phyloP scores from a whole-genome alignment of 306 rosid species.

The Fragaria ananassa region DNA sequence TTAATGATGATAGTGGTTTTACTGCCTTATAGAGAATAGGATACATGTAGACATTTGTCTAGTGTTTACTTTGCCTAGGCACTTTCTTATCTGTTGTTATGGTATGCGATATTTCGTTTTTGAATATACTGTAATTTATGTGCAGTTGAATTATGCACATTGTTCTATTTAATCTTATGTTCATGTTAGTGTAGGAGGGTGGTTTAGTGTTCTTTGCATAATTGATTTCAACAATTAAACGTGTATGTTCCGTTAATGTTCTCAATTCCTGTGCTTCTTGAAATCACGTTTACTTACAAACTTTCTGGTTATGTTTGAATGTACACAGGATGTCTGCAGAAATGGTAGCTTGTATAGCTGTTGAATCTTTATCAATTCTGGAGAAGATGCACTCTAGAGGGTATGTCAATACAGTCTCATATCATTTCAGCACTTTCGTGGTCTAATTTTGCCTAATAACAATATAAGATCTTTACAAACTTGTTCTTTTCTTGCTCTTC shows the following conservation, averaged over 20 bases:
- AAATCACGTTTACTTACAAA: not conserved
- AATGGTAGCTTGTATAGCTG: conserved; percentile 97
- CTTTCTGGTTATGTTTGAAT: conserved; percentile 3
- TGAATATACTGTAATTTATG: not conserved
- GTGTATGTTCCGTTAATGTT: not conserved
- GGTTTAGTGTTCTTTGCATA: too few relatives aligned
- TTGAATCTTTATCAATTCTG: conserved; percentile 84
- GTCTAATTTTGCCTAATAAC: not conserved
- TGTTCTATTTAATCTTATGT: not conserved
- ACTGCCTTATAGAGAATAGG: not conserved
- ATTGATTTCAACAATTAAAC: not conserved
- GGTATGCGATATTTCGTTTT: not conserved
- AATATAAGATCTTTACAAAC: not conserved
- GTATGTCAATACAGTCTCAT: conserved; percentile 36
- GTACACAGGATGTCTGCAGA: conserved; percentile 76
- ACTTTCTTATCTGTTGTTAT: not conserved
- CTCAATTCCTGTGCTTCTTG: not conserved
- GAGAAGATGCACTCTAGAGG: conserved; percentile 91
- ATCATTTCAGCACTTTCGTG: not conserved
- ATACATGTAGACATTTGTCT: not conserved
- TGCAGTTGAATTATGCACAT: not conserved
- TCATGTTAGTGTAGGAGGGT: not conserved
- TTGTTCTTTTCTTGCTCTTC: not conserved
- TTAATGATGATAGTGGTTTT: not conserved
- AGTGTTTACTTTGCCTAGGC: not conserved